Base-by-base conservation (phyloP, 306 rosid species). In the Castanea mollissima region DNA sequence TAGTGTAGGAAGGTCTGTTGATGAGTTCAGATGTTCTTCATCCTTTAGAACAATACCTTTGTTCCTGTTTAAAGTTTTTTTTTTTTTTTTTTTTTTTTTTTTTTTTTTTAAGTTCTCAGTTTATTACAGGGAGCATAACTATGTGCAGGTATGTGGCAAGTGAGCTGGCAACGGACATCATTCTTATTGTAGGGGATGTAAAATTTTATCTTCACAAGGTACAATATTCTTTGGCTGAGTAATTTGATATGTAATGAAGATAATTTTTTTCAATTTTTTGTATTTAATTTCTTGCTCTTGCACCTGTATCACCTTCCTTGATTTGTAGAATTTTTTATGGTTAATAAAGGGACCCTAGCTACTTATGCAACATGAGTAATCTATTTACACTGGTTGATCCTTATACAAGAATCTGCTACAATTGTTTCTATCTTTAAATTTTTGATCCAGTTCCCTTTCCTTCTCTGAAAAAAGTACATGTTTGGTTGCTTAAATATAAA, bases 151-250 rank as follows among this genome's bases (percentile, higher is more conserved):
- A 85, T 81, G 96, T 92, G 71, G 88, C 92, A 19, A 88, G 98
- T 85, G 99, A 95, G 74, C 87, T 95, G 88, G 83, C 89, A 56
- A 81, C 94, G n/a, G 98, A 95, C 67, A 84, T 95, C 71, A 69
- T 86, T 59, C 83, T 95, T 57, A 86, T 49, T 57, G 84, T 93
- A 20, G 97, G 88, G 54, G 94, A 89, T 79, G 88, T 87, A 31
- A 91, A 88, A 86, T 93, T 95, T 81, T 81, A 84, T 85, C 90
- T 95, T 65, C 99, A 96, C 14, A 93, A 96, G 99, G 99, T 96
- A 71, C 44, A 35, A 68, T 35, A 82, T 76, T 78, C 68, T 52
- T 64, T 75, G 68, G 72, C 78, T 59, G 54, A 12, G 51, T 52
- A 74, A 76, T 27, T 34, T 41, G 55, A 5, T 75, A 57, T 74